phyloP scores from a whole-genome alignment of 805 yeast genomes.

The Lipomyces orientalis region DNA sequence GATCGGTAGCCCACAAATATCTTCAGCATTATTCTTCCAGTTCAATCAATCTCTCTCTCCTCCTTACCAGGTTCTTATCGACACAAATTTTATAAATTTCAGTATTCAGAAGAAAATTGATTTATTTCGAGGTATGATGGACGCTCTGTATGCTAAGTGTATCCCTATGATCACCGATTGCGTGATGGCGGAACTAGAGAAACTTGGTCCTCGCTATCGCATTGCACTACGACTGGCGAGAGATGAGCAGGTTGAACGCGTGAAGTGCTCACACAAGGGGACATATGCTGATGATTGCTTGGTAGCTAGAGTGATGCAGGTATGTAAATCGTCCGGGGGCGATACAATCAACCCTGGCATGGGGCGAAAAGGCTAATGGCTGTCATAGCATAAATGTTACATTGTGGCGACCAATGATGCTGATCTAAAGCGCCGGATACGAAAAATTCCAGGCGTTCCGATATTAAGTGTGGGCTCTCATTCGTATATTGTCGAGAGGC shows the following conservation, averaged over 20 bases:
- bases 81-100: constrained; percentile 96
- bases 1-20: constrained; percentile 78
- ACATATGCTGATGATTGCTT: constrained; percentile 98
- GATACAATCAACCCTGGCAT: background rate
- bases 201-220: constrained; percentile 91
- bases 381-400: constrained; percentile 76
- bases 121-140: constrained; percentile 96
- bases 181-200: constrained; percentile 97
- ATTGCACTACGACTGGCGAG: constrained; percentile 91
- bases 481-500: constrained; percentile 87
- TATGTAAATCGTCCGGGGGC: constrained; percentile 1
- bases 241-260: constrained; percentile 87
- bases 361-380: background rate
- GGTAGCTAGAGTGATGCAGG: constrained; percentile 86
- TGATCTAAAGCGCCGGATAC: constrained; percentile 87
- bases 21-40: constrained; percentile 93
- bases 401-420: constrained; percentile 99
- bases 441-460: constrained; percentile 98
- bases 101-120: constrained; percentile 96
- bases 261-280: constrained; percentile 91
- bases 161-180: constrained; percentile 96
- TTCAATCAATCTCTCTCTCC: constrained; percentile 93
- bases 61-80: constrained; percentile 95
- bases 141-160: constrained; percentile 89
- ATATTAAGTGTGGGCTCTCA: constrained; percentile 95